Evolutionary conservation across 345 rosid genomes (phyloP).

Genomic region (Odontarrhena argentea): DNA sequence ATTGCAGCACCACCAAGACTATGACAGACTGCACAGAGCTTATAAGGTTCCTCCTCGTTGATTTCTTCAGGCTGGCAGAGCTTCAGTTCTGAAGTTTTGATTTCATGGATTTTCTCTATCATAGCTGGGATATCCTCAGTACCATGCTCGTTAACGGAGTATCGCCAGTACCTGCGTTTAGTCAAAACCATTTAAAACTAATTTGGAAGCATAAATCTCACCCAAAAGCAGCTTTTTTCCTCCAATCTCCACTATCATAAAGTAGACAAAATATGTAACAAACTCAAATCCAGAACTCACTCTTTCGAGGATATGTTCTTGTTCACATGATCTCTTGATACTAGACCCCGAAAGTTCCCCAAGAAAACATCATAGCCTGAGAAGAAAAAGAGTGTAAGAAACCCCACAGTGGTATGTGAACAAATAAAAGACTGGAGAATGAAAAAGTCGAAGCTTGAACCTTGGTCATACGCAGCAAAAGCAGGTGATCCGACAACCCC

Average conservation of each 20-base stretch:
- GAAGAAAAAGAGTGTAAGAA: constrained; percentile 22
- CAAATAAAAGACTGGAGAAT: neutral
- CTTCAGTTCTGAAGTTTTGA: constrained; percentile 80
- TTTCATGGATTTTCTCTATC: constrained; percentile 87
- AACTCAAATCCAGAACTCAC: constrained; percentile 50
- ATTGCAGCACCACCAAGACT: constrained; percentile 98
- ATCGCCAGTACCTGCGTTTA: constrained; percentile 81
- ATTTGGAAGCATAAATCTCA: constrained; percentile 22
- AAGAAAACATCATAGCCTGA: constrained; percentile 94
- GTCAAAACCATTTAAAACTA: constrained; percentile 10
- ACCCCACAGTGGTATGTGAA: constrained; percentile 9
- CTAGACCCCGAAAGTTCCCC: constrained; percentile 92
- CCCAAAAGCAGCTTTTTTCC: neutral
- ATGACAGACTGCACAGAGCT: constrained; percentile 87
- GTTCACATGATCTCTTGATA: constrained; percentile 85
- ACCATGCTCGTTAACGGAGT: constrained; percentile 93
- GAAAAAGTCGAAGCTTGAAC: constrained; percentile 45
- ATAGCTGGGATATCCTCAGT: constrained; percentile 92
- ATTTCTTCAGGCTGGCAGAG: constrained; percentile 66
- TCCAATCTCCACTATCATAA: constrained; percentile 6
- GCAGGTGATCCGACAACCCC: constrained; percentile 99
- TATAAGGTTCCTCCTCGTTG: constrained; percentile 64
- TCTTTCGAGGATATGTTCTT: constrained; percentile 75
- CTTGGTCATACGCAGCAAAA: constrained; percentile 98
- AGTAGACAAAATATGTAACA: constrained; percentile 10